Evolutionary conservation across 1,284 basidiomycete species (phyloP).

Genomic region (Rhodofomes roseus): DNA sequence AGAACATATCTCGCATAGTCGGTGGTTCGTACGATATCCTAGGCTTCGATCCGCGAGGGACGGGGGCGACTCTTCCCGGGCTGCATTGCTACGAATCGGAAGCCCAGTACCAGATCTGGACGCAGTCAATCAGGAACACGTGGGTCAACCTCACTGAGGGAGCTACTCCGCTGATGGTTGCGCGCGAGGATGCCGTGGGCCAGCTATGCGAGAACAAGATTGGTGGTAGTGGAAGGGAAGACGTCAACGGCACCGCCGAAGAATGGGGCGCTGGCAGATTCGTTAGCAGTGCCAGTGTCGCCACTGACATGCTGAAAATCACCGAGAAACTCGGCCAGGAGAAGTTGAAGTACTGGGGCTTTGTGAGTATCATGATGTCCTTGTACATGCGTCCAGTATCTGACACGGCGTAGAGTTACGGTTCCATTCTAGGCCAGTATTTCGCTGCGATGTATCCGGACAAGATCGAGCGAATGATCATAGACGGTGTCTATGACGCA

Average conservation of each 20-base stretch:
- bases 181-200: constrained; percentile 10
- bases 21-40: constrained; percentile 45
- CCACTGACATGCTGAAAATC: constrained; percentile 48
- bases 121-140: constrained; percentile 3
- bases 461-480: constrained; percentile 29
- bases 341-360: constrained; percentile 50
- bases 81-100: constrained; percentile 16
- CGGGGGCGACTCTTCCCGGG: constrained; percentile 12
- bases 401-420: too few relatives aligned
- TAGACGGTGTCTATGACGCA: constrained; percentile 30
- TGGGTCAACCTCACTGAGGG: constrained; percentile 7
- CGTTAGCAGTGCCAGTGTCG: constrained; percentile 41
- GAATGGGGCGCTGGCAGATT: constrained; percentile 30
- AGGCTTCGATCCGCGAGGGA: constrained; percentile 43
- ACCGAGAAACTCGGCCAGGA: constrained; percentile 38
- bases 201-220: constrained; percentile 11
- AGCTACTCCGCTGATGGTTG: constrained; percentile 3
- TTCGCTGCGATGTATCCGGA: constrained; percentile 48
- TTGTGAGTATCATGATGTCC: constrained; percentile 31
- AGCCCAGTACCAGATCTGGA: constrained; percentile 16
- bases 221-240: constrained; percentile 18
- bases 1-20: constrained; percentile 30
- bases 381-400: not conserved
- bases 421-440: constrained; percentile 38
- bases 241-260: not conserved